phyloP scores from a whole-genome alignment of 1,139 yeast genomes.

The Lodderomyces parapsilosis region DNA sequence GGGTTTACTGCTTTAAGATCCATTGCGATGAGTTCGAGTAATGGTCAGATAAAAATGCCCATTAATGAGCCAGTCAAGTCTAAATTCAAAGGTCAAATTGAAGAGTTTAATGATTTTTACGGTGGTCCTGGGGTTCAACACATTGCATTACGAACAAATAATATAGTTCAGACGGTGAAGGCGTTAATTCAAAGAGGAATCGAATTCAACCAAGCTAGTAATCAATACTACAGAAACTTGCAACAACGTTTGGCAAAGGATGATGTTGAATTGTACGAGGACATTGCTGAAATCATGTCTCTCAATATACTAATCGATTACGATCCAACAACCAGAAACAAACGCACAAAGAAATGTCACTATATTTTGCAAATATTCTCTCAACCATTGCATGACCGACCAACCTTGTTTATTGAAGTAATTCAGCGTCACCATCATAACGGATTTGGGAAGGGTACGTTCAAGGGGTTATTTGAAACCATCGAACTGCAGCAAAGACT shows the following conservation, averaged over 20 bases:
- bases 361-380: slow-evolving; percentile 78
- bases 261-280: slow-evolving; percentile 47
- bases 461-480: slow-evolving; percentile 75
- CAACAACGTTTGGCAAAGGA: slow-evolving; percentile 36
- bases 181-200: slow-evolving; percentile 59
- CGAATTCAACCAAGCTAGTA: slow-evolving; percentile 64
- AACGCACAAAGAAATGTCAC: slow-evolving; percentile 39
- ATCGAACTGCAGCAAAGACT: slow-evolving; percentile 62
- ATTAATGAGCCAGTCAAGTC: slow-evolving; percentile 81
- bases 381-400: slow-evolving; percentile 72
- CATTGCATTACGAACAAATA: slow-evolving; percentile 62
- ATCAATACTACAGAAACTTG: slow-evolving; percentile 53
- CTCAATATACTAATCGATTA: slow-evolving; percentile 70
- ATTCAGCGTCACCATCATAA: slow-evolving; percentile 77
- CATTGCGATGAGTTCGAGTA: slow-evolving; percentile 71
- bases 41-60: slow-evolving; percentile 72
- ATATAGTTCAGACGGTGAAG: slow-evolving; percentile 59
- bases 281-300: slow-evolving; percentile 34
- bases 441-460: slow-evolving; percentile 89
- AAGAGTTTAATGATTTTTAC: slow-evolving; percentile 73
- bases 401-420: slow-evolving; percentile 76
- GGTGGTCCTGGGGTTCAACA: slow-evolving; percentile 86
- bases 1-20: slow-evolving; percentile 74
- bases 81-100: slow-evolving; percentile 67
- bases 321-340: slow-evolving; percentile 47